phyloP scores from a whole-genome alignment of 495 filamentous ascomycete species.

The Lepraria neglecta region DNA sequence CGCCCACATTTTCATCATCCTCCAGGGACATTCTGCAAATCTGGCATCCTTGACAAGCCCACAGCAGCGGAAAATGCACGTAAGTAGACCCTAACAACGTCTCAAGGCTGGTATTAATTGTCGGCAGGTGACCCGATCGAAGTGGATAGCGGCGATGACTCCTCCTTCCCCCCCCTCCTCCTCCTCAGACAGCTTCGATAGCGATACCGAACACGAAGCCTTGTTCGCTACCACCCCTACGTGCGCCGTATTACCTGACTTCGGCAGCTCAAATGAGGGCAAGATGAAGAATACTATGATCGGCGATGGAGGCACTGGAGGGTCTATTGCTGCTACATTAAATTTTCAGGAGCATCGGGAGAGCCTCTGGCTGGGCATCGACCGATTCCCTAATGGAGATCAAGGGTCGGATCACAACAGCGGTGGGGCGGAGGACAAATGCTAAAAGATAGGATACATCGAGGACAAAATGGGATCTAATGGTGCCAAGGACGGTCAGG shows the following conservation, averaged over 20 bases:
- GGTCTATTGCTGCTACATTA: conserved; percentile 7
- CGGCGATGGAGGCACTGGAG: conserved; percentile 6
- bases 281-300: conserved; percentile 15
- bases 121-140: conserved; percentile 3
- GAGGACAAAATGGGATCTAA: background rate
- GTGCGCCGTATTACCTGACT: conserved; percentile 8
- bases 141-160: conserved; percentile 5
- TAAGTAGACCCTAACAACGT: background rate
- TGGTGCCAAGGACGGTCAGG: conserved; percentile 16
- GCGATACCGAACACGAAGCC: conserved; percentile 9
- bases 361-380: conserved; percentile 7
- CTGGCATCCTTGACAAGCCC: background rate
- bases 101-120: background rate
- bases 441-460: conserved; percentile 8
- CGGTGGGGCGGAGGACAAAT: conserved; percentile 17
- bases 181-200: background rate
- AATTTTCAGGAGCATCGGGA: conserved; percentile 14
- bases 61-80: background rate
- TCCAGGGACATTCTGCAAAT: background rate
- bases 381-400: conserved; percentile 1
- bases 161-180: too few species aligned
- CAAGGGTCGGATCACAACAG: conserved; percentile 6
- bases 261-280: conserved; percentile 15
- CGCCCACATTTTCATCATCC: background rate
- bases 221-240: conserved; percentile 11